Evolutionary conservation across 768 basidiomycete species (phyloP), one percentile per base, ranked within the genome.

Genomic region (Albatrellus ellisii): DNA sequence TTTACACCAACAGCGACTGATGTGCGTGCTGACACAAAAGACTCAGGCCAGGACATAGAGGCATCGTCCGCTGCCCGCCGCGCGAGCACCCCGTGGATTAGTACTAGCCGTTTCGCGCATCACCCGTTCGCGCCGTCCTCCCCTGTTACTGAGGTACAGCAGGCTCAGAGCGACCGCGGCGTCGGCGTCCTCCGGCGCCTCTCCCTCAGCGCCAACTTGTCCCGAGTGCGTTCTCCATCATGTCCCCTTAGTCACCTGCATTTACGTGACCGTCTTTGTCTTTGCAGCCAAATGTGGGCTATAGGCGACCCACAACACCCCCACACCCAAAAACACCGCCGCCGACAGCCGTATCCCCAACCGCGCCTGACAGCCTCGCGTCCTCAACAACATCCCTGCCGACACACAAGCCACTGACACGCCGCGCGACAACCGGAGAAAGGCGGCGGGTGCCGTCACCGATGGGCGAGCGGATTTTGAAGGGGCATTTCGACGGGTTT

Each of bases 401-500:
- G 18, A 34, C 60, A 59, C 28, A 54, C 45, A 44, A 61, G 51
- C 49, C 62, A 57, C 40, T 61, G 59, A n/a, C n/a, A n/a, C 77
- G 81, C 15, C 70, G 79, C n/a, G 73, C 78, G 4, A 80, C 79
- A 15, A 56, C 79, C 41, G 46, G 56, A 10, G 69, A 69, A 38
- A 69, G 69, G 8, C 56, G 56, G 6, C 58, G 63, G 17, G 83
- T 81, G 2, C 86, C 85, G 15, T 86, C 83, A 28, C 86, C 86
- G 5, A 89, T 88, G 87, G 88, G 86, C 48, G 87, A 90, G 62
- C 70, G 87, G 45, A 88, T 90, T 46, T 70, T 90, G 51, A 90
- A 85, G 66, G 87, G 87, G 7, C 87, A 90, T 53, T 90, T 89
- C 52, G 87, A 90, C 55, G 80, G 87, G 37, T 90, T 90, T 68